Evolutionary conservation across 2,329 filamentous ascomycete genomes (phyloP), one percentile per base, ranked within the genome.

Genomic region (Talaromyces sp.): DNA sequence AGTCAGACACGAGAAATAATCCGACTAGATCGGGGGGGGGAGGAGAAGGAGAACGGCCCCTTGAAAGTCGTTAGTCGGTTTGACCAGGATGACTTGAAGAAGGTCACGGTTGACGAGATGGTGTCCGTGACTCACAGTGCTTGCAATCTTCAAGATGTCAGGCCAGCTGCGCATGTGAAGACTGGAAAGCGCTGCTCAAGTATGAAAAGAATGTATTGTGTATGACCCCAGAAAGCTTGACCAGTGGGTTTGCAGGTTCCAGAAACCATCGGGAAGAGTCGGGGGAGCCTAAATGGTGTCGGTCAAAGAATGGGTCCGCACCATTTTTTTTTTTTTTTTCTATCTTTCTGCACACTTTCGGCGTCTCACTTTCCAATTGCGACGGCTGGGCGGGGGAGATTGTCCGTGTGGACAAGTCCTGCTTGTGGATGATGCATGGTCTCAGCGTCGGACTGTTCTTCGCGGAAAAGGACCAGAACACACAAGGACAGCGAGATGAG

Each of bases 211-310:
- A 31, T 25, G 28, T 55, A 33, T 46, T 5, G 23, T 35, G 52
- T 48, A 50, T 11, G 63, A 46, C 64, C 64, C 58, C 60, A 68
- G 67, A 65, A 64, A 70, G 64, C 66, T 61, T 65, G 64, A 62
- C 61, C 64, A 63, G 67, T 70, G 68, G 59, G 64, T 64, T 66
- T 67, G 60, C 42, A 61, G 58, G 42, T 69, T 69, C 68, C 28
- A 28, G 67, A 71, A 71, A 67, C n/a, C 70, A 59, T 72, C 70
- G 70, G 70, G 67, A 72, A 72, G 69, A 72, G 62, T 71, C 70
- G 70, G 70, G 66, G 64, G 59, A 35, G n/a, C 11, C 33, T 63
- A 21, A 55, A 54, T 39, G 46, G 18, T 18, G 48, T 35, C 35
- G 18, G 37, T 44, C 59, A 61, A 35, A 50, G 56, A 46, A 59